A percentile compares a stretch with the other conserved stretches of the same genome.
phyloP scores from a whole-genome alignment of 331 rosid species.

The Dryas integrifolia region DNA sequence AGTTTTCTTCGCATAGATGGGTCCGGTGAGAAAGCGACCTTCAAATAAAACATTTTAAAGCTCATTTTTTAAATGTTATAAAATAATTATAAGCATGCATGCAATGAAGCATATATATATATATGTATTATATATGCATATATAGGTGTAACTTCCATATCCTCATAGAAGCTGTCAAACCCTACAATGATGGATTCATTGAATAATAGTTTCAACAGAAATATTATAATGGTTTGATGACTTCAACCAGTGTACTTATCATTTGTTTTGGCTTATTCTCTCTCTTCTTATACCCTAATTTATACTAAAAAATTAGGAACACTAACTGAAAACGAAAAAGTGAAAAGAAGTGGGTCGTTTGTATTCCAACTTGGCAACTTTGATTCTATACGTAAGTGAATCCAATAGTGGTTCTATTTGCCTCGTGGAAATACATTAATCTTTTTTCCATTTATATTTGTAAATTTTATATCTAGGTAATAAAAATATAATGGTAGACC shows the following conservation, averaged over 20 bases:
- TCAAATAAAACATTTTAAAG: not conserved
- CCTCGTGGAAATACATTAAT: too few relatives aligned
- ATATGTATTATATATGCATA: too few relatives aligned
- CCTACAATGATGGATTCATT: not conserved
- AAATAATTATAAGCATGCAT: not conserved
- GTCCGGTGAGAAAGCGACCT: not conserved
- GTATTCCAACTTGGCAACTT: too few relatives aligned
- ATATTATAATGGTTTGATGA: not conserved
- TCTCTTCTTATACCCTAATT: not conserved
- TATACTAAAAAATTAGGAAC: too few relatives aligned
- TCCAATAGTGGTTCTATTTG: too few relatives aligned
- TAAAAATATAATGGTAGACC: too few relatives aligned
- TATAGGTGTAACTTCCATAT: not conserved
- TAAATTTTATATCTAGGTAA: too few relatives aligned
- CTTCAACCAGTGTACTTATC: not conserved
- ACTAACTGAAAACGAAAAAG: too few relatives aligned
- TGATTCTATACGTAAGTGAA: too few relatives aligned
- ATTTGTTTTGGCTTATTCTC: not conserved
- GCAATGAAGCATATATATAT: not conserved
- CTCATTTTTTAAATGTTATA: not conserved
- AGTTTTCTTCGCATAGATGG: not conserved
- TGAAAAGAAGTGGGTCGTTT: not conserved
- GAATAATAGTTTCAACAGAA: not conserved
- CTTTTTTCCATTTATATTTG: too few relatives aligned
- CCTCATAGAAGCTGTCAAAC: constrained; percentile 12